Evolutionary conservation across 2,329 filamentous ascomycete genomes (phyloP).

Genomic region (Amphichorda felina): DNA sequence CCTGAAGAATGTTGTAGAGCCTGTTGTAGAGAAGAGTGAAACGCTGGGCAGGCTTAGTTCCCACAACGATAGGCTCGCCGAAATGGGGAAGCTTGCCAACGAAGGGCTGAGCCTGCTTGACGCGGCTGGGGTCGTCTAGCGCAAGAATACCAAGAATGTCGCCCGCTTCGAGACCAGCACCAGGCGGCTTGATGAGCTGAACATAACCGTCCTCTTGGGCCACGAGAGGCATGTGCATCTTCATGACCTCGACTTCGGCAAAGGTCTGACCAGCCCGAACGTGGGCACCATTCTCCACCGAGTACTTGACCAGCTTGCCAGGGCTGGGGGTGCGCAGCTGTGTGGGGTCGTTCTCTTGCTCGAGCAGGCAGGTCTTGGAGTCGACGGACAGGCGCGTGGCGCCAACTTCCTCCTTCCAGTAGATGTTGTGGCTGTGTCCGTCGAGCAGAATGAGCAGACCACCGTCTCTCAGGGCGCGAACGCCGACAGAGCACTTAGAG

Average conservation of each 20-base stretch:
- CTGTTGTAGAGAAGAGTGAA: constrained; percentile 69
- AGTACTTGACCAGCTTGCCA: constrained; percentile 96
- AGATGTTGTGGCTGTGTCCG: constrained; percentile 93
- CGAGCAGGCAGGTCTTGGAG: constrained; percentile 93
- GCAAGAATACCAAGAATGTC: constrained; percentile 97
- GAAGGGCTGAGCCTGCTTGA: constrained; percentile 94
- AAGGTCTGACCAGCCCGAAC: constrained; percentile 86
- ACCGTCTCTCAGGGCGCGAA: constrained; percentile 86
- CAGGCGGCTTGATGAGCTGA: constrained; percentile 97
- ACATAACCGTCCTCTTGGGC: constrained; percentile 92
- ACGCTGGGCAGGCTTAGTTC: constrained; percentile 82
- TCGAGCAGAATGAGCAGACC: constrained; percentile 83
- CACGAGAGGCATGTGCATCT: constrained; percentile 99
- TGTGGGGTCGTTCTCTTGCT: constrained; percentile 98
- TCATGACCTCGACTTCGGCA: constrained; percentile 99
- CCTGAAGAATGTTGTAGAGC: constrained; percentile 76
- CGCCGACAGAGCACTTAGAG: constrained; percentile 87
- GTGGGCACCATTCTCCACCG: constrained; percentile 89
- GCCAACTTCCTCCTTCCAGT: constrained; percentile 98
- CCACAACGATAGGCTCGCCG: constrained; percentile 76
- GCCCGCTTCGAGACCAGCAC: constrained; percentile 92
- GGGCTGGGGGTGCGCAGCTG: constrained; percentile 91
- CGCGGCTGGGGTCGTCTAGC: constrained; percentile 86
- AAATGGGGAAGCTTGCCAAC: constrained; percentile 80
- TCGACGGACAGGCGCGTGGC: constrained; percentile 93